Evolutionary conservation across 495 filamentous ascomycete species (phyloP).

Genomic region (Pseudevernia furfuracea): DNA sequence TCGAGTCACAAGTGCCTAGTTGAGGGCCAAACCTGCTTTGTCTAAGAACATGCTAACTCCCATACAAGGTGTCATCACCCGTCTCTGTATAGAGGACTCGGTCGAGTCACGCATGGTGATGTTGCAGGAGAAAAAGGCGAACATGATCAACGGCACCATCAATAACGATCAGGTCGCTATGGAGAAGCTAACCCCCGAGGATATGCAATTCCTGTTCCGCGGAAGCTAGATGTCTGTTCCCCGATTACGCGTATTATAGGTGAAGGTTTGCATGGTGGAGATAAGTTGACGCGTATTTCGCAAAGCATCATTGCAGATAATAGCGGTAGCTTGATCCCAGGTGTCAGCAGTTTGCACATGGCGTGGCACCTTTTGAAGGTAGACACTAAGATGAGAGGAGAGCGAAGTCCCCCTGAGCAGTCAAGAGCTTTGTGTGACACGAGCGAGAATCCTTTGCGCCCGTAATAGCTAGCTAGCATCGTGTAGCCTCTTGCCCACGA

Average conservation of each 20-base stretch:
- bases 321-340: not conserved
- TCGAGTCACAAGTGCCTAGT: not conserved
- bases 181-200: slow-evolving; percentile 80
- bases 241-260: not conserved
- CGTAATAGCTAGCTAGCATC: not conserved
- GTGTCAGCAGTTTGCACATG: not conserved
- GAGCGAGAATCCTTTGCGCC: not conserved
- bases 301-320: not conserved
- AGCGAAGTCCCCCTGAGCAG: not conserved
- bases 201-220: slow-evolving; percentile 91
- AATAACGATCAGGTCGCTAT: slow-evolving; percentile 80
- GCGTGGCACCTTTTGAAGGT: not conserved
- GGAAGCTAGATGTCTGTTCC: slow-evolving; percentile 38
- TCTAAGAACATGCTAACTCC: not conserved
- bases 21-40: not conserved
- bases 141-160: slow-evolving; percentile 91
- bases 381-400: not conserved
- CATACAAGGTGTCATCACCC: slow-evolving; percentile 58
- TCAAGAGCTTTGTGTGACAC: not conserved
- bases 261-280: too few relatives aligned
- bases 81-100: slow-evolving; percentile 89
- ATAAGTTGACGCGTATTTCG: too few relatives aligned
- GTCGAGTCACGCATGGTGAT: slow-evolving; percentile 91
- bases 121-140: slow-evolving; percentile 94
- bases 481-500: not conserved